Conservation (phyloP, 495 filamentous ascomycete species). For the Penicillium atrosanguineum region DNA sequence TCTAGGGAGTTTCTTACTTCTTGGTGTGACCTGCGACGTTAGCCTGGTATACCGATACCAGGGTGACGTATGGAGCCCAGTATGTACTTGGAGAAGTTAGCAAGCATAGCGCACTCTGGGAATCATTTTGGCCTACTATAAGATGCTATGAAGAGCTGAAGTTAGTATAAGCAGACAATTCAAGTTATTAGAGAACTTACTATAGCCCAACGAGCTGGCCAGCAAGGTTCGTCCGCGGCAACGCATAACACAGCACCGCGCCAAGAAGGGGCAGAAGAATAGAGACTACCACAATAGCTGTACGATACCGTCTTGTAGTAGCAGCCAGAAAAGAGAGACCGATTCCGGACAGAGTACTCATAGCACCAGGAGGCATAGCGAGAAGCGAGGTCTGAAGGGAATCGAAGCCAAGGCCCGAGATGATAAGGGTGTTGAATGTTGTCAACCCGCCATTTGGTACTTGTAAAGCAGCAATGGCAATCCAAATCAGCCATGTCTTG, state of each 20-base stretch:
- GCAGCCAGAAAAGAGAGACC: constrained; percentile 35
- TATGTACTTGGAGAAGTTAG: constrained; percentile 21
- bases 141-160: no score
- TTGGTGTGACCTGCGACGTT: constrained; percentile 41
- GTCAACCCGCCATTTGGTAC: constrained; percentile 35
- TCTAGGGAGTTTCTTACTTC: constrained; percentile 6
- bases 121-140: no score
- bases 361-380: constrained; percentile 32
- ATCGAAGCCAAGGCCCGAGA: constrained; percentile 36
- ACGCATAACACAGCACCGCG: constrained; percentile 33
- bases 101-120: no score
- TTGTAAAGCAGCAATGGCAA: constrained; percentile 23
- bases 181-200: constrained; percentile 19
- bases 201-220: constrained; percentile 26
- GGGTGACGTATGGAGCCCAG: constrained; percentile 37
- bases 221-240: constrained; percentile 31
- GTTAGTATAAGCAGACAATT: no score
- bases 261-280: constrained; percentile 32
- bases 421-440: constrained; percentile 37
- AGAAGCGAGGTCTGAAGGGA: constrained; percentile 30
- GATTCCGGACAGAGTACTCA: constrained; percentile 30
- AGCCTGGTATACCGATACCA: constrained; percentile 36
- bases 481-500: constrained; percentile 37
- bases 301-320: constrained; percentile 33
- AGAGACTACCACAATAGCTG: constrained; percentile 31